Evolutionary conservation across 768 basidiomycete species (phyloP).

Genomic region (Gyrodon lividus): DNA sequence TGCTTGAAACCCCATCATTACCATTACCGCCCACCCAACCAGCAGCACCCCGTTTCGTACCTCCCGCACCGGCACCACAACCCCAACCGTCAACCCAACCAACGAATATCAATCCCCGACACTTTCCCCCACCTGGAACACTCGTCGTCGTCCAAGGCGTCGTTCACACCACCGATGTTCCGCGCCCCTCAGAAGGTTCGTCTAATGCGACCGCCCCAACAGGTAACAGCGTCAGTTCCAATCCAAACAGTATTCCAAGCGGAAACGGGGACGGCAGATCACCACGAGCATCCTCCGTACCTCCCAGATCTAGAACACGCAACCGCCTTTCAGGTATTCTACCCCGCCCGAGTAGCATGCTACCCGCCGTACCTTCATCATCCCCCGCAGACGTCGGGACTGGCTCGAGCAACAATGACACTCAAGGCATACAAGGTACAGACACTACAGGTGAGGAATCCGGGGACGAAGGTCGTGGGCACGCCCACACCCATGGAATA

Average conservation of each 20-base stretch:
- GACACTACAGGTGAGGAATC: constrained; percentile 7
- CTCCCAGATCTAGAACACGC: constrained; percentile 31
- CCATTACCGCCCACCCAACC: constrained; percentile 11
- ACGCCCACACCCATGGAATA: constrained; percentile 20
- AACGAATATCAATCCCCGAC: constrained; percentile 29
- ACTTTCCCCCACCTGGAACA: constrained; percentile 73
- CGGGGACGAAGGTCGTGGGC: constrained; percentile 17
- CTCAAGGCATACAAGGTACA: constrained; percentile 4
- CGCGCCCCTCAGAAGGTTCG: constrained; percentile 34
- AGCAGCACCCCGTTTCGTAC: constrained; percentile 11
- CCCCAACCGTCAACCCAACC: constrained; percentile 25
- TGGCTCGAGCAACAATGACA: constrained; percentile 1
- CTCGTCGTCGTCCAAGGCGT: constrained; percentile 83
- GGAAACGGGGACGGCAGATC: constrained; percentile 1
- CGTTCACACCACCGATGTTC: constrained; percentile 72
- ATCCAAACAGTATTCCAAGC: constrained; percentile 2
- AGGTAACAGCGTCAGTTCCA: constrained; percentile 6
- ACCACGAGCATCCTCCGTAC: constrained; percentile 23
- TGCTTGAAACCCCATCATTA: constrained; percentile 11
- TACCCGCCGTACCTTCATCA: constrained; percentile 16
- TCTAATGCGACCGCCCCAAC: constrained; percentile 11
- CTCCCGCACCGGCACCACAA: constrained; percentile 13
- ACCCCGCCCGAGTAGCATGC: constrained; percentile 36
- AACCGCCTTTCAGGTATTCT: constrained; percentile 40
- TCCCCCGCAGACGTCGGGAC: constrained; percentile 8